Evolutionary conservation across 2,329 filamentous ascomycete genomes (phyloP), one percentile per base, ranked within the genome.

Genomic region (Leptographium wingfieldii): DNA sequence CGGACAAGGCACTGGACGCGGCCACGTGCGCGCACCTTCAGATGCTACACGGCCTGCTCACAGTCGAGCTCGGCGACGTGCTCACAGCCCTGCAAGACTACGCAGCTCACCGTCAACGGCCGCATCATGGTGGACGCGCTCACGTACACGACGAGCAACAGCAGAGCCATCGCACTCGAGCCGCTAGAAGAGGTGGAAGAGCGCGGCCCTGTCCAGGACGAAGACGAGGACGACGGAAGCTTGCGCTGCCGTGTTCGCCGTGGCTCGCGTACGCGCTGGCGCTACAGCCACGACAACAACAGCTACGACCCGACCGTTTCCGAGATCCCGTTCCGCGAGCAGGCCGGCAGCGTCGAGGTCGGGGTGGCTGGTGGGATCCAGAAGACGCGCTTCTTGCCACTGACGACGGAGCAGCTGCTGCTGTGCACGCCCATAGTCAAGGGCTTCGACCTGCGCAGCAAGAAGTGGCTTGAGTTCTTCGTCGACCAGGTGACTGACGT

Each of bases 1-100:
- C 80, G 16, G 75, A 77, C 60, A 84, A 82, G 67, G 78, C 78
- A 33, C 75, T 85, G 19, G 71, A 59, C 56, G 56, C 33, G 12
- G 66, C 66, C 9, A 75, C 75, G 0, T 74, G 72, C 35, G 66
- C 71, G 4, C 77, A 82, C 63, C 64, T 79, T 1, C 64, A 71
- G 16, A 66, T 82, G 0, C 67, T 83, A 7, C 70, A 73, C 61
- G 68, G 69, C 19, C 71, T 77, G 22, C 68, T 83, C 22, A 69
- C 73, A 43, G 68, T 70, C 5, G 79, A 82, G 63, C 69, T 83
- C 5, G 70, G 70, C 5, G 74, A 78, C n/a, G 68, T 71, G 3
- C 77, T 82, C 38, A 69, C 73, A n/a, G 71, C 73, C 1, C 73
- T 73, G 16, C 69, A 74, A 31, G 79, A 82, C 59, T 74, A 77